Conservation (phyloP, 1,139 yeast species). For the Spathaspora sp. region DNA sequence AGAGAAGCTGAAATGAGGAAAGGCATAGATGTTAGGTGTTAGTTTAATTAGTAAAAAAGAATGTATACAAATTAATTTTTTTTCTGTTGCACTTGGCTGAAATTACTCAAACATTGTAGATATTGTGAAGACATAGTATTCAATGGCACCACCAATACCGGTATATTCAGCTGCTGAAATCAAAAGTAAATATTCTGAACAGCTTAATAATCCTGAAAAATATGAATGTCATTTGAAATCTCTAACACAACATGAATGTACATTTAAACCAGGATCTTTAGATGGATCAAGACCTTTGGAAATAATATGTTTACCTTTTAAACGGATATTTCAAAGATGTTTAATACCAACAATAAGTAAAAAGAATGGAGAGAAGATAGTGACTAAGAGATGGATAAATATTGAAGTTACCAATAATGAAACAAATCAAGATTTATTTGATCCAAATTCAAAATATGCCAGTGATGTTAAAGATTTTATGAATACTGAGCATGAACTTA, state of each 20-base stretch:
- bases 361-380: slow-evolving; percentile 27
- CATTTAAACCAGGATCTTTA: slow-evolving; percentile 24
- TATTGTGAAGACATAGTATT: no score
- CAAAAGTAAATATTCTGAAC: slow-evolving; percentile 24
- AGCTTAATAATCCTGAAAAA: slow-evolving; percentile 30
- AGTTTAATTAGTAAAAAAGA: slow-evolving; percentile 24
- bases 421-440: slow-evolving; percentile 34
- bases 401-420: slow-evolving; percentile 42
- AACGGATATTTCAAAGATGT: slow-evolving; percentile 52
- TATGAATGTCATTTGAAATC: slow-evolving; percentile 43
- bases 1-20: slow-evolving; percentile 82
- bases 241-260: slow-evolving; percentile 52
- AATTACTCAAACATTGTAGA: no score
- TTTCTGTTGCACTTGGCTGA: not conserved
- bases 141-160: slow-evolving; percentile 52
- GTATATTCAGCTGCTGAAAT: slow-evolving; percentile 35
- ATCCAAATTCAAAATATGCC: slow-evolving; percentile 23
- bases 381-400: slow-evolving; percentile 33
- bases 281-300: slow-evolving; percentile 30
- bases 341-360: slow-evolving; percentile 24
- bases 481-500: slow-evolving; percentile 39
- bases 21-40: slow-evolving; percentile 83
- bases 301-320: slow-evolving; percentile 55
- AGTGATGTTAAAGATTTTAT: slow-evolving; percentile 35
- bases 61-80: not conserved